Percentiles rank a stretch among this genome's conserved stretches.
Evolutionary conservation across 768 basidiomycete species (phyloP).

Genomic region (Tulasnella sp.): DNA sequence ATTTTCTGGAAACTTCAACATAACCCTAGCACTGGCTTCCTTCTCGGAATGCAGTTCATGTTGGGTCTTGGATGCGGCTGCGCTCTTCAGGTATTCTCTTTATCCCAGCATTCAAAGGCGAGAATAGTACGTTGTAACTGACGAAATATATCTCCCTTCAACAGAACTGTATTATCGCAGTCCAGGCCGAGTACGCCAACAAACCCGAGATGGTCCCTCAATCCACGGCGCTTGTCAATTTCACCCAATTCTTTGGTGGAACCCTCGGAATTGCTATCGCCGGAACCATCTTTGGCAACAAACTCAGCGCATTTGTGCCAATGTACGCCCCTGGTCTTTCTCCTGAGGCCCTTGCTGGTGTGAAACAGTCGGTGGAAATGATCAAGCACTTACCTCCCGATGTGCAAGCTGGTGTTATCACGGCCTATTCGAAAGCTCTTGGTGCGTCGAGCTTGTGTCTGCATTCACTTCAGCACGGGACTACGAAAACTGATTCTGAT

Average conservation of each 20-base stretch:
- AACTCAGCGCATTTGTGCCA: constrained; percentile 34
- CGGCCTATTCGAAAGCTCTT: constrained; percentile 30
- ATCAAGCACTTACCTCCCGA: constrained; percentile 34
- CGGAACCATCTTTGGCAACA: constrained; percentile 32
- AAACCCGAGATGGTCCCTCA: constrained; percentile 37
- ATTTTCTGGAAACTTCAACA: constrained; percentile 7
- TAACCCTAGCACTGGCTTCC: constrained; percentile 20
- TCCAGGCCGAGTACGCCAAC: constrained; percentile 39
- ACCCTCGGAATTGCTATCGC: constrained; percentile 25
- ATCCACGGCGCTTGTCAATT: constrained; percentile 37
- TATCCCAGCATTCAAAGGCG: neutral
- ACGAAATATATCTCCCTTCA: constrained; percentile 9
- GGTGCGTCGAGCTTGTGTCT: neutral
- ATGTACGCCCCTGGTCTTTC: constrained; percentile 33
- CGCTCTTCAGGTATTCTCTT: constrained; percentile 32
- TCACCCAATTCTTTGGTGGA: constrained; percentile 33
- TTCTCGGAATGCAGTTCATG: constrained; percentile 42
- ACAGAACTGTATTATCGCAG: constrained; percentile 40
- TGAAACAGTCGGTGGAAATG: constrained; percentile 33
- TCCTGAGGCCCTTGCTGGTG: constrained; percentile 24
- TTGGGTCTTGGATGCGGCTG: constrained; percentile 40
- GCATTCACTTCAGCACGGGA: neutral
- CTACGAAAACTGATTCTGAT: neutral
- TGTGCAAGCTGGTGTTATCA: constrained; percentile 23
- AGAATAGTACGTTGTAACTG: neutral